phyloP scores from a whole-genome alignment of 148 eudicot genomes.

The Fagopyrum homotropicum region DNA sequence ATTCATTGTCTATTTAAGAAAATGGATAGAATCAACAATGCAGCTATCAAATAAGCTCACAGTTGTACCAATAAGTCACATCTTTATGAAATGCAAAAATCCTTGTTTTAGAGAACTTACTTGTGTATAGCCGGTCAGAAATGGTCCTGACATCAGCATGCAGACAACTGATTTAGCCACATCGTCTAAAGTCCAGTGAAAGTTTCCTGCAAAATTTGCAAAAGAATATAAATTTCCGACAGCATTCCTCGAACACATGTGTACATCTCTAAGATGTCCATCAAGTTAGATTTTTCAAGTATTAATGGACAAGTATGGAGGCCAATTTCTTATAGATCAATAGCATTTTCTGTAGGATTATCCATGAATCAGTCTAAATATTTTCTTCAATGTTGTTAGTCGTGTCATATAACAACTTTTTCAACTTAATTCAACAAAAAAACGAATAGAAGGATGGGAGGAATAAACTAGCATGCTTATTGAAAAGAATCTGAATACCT shows the following conservation, averaged over 20 bases:
- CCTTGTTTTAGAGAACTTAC: constrained; percentile 24
- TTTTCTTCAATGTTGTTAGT: background rate
- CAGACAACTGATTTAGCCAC: constrained; percentile 87
- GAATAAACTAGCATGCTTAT: background rate
- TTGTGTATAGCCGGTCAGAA: constrained; percentile 92
- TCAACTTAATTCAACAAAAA: background rate
- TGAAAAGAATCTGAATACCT: constrained; percentile 35
- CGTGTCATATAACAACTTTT: background rate
- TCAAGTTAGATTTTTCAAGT: background rate
- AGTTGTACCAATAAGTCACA: background rate
- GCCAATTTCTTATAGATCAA: background rate
- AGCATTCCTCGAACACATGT: background rate
- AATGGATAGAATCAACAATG: background rate
- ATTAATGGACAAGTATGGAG: no score
- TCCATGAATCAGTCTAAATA: background rate
- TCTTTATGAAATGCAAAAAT: constrained; percentile 4
- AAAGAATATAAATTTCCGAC: background rate
- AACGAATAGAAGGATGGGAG: background rate
- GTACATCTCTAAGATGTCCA: background rate
- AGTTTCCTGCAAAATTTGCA: constrained; percentile 51
- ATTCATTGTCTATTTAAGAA: constrained; percentile 62
- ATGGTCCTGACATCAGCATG: constrained; percentile 96
- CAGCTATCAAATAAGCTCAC: background rate
- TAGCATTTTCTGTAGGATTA: background rate
- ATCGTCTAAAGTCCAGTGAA: constrained; percentile 84